Evolutionary conservation across 768 basidiomycete species (phyloP).

Genomic region (Russula foetens): DNA sequence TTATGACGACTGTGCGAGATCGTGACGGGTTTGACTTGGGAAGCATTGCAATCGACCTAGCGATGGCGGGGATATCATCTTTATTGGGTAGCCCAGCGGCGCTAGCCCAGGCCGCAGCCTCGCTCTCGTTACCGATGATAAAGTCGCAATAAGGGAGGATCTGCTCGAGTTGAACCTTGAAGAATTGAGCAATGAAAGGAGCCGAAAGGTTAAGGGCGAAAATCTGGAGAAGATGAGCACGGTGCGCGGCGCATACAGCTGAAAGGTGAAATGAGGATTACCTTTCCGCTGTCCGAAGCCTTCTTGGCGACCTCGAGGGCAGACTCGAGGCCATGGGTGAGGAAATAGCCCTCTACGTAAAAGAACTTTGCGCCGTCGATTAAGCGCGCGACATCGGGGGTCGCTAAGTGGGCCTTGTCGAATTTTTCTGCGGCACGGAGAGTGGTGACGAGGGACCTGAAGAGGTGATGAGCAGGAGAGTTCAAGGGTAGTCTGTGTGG

Average conservation of each 20-base stretch:
- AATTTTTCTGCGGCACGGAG: slow-evolving; percentile 89
- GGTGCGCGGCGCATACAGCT: not conserved
- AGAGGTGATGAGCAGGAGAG: not conserved
- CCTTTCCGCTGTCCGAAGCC: slow-evolving; percentile 71
- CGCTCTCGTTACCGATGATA: slow-evolving; percentile 93
- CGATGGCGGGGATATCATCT: slow-evolving; percentile 52
- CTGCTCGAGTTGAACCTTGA: slow-evolving; percentile 70
- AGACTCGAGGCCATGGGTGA: slow-evolving; percentile 73
- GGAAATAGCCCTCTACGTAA: slow-evolving; percentile 96
- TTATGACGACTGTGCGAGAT: slow-evolving; percentile 81
- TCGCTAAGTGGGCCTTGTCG: slow-evolving; percentile 68
- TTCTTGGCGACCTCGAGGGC: slow-evolving; percentile 70
- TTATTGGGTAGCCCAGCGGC: slow-evolving; percentile 61
- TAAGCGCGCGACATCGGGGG: slow-evolving; percentile 64
- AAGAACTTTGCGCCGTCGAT: slow-evolving; percentile 75
- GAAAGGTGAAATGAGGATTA: slow-evolving; percentile 24
- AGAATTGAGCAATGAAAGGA: slow-evolving; percentile 95
- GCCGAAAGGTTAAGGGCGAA: slow-evolving; percentile 93
- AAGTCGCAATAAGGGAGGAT: slow-evolving; percentile 82
- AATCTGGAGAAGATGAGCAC: slow-evolving; percentile 38
- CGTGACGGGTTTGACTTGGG: slow-evolving; percentile 70
- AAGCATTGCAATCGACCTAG: slow-evolving; percentile 63
- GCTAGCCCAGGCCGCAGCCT: slow-evolving; percentile 80
- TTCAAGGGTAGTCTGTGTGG: too few relatives aligned
- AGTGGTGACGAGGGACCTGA: slow-evolving; percentile 86